Base-by-base conservation (phyloP, 1,139 yeast genomes). In the Ogataea hybrid region DNA sequence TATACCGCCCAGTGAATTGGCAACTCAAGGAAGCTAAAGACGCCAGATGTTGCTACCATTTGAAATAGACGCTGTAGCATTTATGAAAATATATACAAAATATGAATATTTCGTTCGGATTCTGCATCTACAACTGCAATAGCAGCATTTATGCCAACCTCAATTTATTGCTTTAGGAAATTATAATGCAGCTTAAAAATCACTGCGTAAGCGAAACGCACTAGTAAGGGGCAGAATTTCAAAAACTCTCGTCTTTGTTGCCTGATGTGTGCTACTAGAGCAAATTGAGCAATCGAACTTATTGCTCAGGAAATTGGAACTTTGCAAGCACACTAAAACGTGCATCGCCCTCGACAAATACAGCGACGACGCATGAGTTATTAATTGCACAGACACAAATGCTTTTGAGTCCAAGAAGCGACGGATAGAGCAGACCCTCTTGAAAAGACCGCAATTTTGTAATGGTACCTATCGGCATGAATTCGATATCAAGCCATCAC, bases 161-260 rank as follows among this genome's bases (percentile, higher is more conserved):
- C 7, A 25, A 12, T 32, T 23, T 12, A 20, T 23, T 25, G 10
- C 10, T 18, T 36, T 36, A 18, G 39, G 39, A 22, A 36, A 36
- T 6, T n/a, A 7, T 18, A 10, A 30, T 36, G 39, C 39, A 36
- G 8, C 17, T 28, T 16, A 9, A 10, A 15, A n/a, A 14, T 15
- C 18, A 17, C 22, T 35, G 39, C 39, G 28, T 28, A 28, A 35
- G 38, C 38, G 38, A 36, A 17, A 17, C 21, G 39, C 30, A 36
- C 16, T 36, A 7, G 8, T 36, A 14, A 11, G 15, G 27, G n/a
- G 11, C n/a, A 8, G 9, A 3, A 16, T 28, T 28, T 14, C 31
- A 14, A 14, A 15, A 28, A 10, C 18, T n/a, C 11, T 28, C 16
- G 18, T 15, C 2, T 11, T 14, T 12, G 9, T 15, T 28, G 15